Base-by-base conservation (phyloP, 257 asterid genomes). In the Nicotiana obtusifolia region DNA sequence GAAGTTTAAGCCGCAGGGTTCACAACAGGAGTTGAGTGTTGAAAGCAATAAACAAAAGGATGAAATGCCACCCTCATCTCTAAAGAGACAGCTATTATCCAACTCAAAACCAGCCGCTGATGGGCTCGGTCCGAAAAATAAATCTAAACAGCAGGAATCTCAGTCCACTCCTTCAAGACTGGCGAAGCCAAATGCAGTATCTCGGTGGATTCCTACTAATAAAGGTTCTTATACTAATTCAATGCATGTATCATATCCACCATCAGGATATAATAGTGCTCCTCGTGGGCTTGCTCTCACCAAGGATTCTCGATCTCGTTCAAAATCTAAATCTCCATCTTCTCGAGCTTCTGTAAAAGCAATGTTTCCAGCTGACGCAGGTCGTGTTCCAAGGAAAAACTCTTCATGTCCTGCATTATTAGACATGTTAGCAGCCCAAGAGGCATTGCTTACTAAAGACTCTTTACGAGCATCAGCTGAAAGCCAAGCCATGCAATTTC, bases 211-310 rank as follows among this genome's bases (percentile, higher is more conserved):
- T 79, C 98, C 98, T 81, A 4, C 97, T 77, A 94, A 93, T 87
- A 93, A 93, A 90, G 97, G 98, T 64, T 94, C 98, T 73, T 93
- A 91, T 87, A 87, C 94, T 80, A 90, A 90, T 89, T 96, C 97
- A 76, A 93, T 96, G 97, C 98, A 94, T 86, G 95, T 93, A 57
- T 88, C 92, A 80, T 93, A 96, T 89, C 98, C 98, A 60, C 97
- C 95, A 30, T 87, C 97, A 81, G 88, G 97, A 80, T 83, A 90
- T 88, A 91, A 94, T 85, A 96, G 95, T 86, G 98, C 97, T 85
- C 98, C 97, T 76, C 89, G 93, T 82, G 92, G 86, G 5, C 84
- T 92, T 82, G 85, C 90, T 69, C 86, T 83, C 83, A 86, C 90
- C 69, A 92, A 91, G 85, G 97, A 89, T 80, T 83, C 92, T 68